phyloP scores from a whole-genome alignment of 768 basidiomycete genomes.

The Pleurotus eryngii region DNA sequence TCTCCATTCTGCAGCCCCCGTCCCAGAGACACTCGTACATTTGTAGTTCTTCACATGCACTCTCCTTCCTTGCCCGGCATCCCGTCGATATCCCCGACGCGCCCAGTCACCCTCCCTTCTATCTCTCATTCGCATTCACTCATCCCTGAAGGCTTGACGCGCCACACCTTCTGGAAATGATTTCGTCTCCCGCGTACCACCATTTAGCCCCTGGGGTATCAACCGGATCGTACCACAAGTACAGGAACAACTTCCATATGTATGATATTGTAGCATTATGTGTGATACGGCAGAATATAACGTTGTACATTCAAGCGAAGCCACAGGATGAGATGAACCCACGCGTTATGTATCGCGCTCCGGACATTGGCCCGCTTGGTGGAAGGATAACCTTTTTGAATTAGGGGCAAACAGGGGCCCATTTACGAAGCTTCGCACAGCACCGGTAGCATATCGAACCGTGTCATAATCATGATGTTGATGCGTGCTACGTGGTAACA shows the following conservation, averaged over 20 bases:
- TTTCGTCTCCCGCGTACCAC: not conserved
- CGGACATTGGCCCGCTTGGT: no score
- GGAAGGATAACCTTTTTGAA: no score
- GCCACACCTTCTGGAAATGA: not conserved
- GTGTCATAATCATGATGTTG: not conserved
- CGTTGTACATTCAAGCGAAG: no score
- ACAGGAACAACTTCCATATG: not conserved
- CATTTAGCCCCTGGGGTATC: constrained; percentile 6
- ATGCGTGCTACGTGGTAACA: not conserved
- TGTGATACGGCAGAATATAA: no score
- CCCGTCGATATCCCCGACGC: not conserved
- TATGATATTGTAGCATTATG: no score
- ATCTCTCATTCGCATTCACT: not conserved
- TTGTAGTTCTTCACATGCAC: constrained; percentile 3
- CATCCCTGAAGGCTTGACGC: not conserved
- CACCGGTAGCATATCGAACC: no score
- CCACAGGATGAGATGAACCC: no score
- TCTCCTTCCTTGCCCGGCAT: not conserved
- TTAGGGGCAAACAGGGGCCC: no score
- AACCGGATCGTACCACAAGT: not conserved
- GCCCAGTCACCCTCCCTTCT: not conserved
- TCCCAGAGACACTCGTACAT: constrained; percentile 2
- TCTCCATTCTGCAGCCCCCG: not conserved
- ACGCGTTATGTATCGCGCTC: no score
- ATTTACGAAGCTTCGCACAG: no score